Evolutionary conservation across 225 moss, liverwort and hornwort species (phyloP).

Genomic region (Marchantia polymorpha): DNA sequence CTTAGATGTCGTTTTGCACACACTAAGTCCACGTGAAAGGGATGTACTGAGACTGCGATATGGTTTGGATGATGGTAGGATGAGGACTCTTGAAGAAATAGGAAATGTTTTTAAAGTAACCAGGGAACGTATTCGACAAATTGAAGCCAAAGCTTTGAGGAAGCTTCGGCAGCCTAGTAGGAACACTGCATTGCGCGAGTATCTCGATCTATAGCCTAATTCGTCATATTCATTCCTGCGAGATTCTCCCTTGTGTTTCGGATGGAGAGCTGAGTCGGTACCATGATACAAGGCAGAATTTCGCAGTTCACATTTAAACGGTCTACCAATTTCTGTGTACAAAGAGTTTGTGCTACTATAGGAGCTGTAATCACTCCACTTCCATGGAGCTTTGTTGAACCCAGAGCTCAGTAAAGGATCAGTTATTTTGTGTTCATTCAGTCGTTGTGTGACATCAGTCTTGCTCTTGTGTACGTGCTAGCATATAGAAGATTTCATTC

Average conservation of each 20-base stretch:
- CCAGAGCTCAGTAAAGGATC: slow-evolving; percentile 18
- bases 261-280: slow-evolving; percentile 13
- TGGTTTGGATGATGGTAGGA: slow-evolving; percentile 73
- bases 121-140: slow-evolving; percentile 89
- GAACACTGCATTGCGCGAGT: slow-evolving; percentile 61
- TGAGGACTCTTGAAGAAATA: slow-evolving; percentile 80
- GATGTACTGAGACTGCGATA: slow-evolving; percentile 85
- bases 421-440: neutral
- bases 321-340: slow-evolving; percentile 12
- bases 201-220: slow-evolving; percentile 43
- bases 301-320: neutral
- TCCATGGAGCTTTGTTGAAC: slow-evolving; percentile 17
- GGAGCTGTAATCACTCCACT: slow-evolving; percentile 22
- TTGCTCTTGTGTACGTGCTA: too few relatives aligned
- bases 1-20: slow-evolving; percentile 60
- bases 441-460: too few relatives aligned
- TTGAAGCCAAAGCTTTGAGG: slow-evolving; percentile 80
- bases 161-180: slow-evolving; percentile 79
- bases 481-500: too few relatives aligned
- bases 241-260: neutral
- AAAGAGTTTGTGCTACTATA: slow-evolving; percentile 15
- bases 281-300: neutral
- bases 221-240: slow-evolving; percentile 10
- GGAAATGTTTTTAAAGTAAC: slow-evolving; percentile 73
- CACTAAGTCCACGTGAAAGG: slow-evolving; percentile 72